phyloP scores from a whole-genome alignment of 2,329 filamentous ascomycete species.

The Tothia fuscella region DNA sequence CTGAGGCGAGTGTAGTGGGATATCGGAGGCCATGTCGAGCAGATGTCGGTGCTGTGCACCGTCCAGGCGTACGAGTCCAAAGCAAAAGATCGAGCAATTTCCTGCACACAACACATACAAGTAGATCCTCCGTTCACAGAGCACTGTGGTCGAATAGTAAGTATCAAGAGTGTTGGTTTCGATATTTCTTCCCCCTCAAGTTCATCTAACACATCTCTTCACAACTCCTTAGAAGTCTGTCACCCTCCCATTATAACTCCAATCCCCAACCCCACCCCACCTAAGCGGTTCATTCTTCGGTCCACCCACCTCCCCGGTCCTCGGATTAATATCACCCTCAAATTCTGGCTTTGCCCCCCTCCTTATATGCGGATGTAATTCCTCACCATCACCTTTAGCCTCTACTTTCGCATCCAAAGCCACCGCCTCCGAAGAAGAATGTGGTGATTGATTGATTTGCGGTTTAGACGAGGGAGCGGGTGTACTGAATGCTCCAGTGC shows the following conservation, averaged over 20 bases:
- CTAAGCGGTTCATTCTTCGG: conserved; percentile 93
- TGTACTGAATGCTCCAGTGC: conserved; percentile 65
- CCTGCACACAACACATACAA: too few species aligned
- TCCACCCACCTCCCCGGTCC: conserved; percentile 88
- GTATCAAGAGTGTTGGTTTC: too few species aligned
- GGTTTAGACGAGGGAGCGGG: conserved; percentile 30
- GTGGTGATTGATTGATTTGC: conserved; percentile 39
- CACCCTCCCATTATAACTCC: conserved; percentile 90
- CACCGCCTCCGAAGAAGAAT: conserved; percentile 24
- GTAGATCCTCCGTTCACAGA: too few species aligned
- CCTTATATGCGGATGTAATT: conserved; percentile 58
- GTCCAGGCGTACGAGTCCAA: too few species aligned
- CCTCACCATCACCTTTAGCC: conserved; percentile 47
- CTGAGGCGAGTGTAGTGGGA: too few species aligned
- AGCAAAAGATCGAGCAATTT: too few species aligned
- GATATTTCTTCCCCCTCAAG: too few species aligned
- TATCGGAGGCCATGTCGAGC: too few species aligned
- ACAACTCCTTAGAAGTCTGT: conserved; percentile 60
- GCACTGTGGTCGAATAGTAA: too few species aligned
- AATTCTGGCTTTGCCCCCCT: conserved; percentile 82
- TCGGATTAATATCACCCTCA: conserved; percentile 80
- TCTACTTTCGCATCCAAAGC: conserved; percentile 32
- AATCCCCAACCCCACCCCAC: conserved; percentile 88
- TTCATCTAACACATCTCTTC: neutral
- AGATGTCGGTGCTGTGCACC: too few species aligned